Evolutionary conservation across 1,284 basidiomycete species (phyloP).

Genomic region (Irpex rosettiformis): DNA sequence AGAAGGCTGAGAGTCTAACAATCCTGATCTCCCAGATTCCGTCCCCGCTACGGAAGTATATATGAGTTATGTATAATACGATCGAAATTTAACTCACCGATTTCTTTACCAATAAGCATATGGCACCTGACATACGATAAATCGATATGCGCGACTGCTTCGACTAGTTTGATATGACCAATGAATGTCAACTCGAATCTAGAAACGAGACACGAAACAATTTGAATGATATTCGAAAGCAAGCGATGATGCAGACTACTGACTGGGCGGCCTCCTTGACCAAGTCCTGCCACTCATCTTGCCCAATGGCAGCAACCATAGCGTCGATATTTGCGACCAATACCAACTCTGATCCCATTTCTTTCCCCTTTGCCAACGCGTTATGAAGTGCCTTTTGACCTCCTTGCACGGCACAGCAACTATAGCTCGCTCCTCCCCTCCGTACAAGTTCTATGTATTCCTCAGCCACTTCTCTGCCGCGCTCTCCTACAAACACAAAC

Average conservation of each 20-base stretch:
- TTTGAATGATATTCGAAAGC: neutral
- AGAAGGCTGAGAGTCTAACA: constrained; percentile 30
- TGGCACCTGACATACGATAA: constrained; percentile 25
- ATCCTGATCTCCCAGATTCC: constrained; percentile 28
- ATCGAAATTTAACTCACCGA: constrained; percentile 12
- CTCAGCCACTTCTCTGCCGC: constrained; percentile 41
- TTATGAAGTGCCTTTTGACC: constrained; percentile 48
- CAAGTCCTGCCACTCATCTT: constrained; percentile 49
- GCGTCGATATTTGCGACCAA: constrained; percentile 46
- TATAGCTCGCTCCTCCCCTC: constrained; percentile 53
- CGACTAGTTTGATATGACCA: constrained; percentile 25
- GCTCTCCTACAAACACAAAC: constrained; percentile 59
- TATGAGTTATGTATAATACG: neutral
- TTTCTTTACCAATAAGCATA: constrained; percentile 2
- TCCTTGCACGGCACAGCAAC: constrained; percentile 48
- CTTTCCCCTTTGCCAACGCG: constrained; percentile 45
- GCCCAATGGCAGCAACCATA: constrained; percentile 47
- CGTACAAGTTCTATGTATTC: constrained; percentile 50
- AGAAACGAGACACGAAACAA: neutral
- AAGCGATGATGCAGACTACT: constrained; percentile 13
- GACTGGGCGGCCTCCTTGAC: constrained; percentile 49
- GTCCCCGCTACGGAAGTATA: neutral
- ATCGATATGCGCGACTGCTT: constrained; percentile 30
- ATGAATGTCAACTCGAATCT: constrained; percentile 30
- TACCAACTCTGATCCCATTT: constrained; percentile 43